Base-by-base conservation (phyloP, 306 rosid genomes). In the Sesbania bispinosa region DNA sequence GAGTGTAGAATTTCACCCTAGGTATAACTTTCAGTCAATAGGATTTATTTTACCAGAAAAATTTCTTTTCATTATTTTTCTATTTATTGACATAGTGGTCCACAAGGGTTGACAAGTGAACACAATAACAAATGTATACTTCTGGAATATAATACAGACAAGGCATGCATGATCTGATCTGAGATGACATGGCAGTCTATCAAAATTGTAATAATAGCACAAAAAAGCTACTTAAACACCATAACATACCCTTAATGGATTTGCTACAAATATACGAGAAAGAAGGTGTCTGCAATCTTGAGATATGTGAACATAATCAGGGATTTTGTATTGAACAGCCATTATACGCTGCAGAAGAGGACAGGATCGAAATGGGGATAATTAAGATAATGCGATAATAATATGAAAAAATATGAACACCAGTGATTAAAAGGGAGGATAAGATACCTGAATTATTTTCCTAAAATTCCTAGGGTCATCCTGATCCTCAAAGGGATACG, bases 401-500 rank as follows among this genome's bases (percentile, higher is more conserved):
- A 64, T 13, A 57, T 16, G 27, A 52, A 62, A 73, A 19, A 62
- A 55, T 15, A n/a, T 2, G 42, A 47, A 66, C 39, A 55, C n/a
- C 27, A 11, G 51, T 36, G n/a, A 36, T 20, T 18, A 3, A 32
- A 46, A 13, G 45, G 11, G 21, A 36, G 19, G 16, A 42, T 41
- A 47, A n/a, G n/a, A n/a, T n/a, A n/a, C n/a, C n/a, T n/a, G n/a
- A n/a, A n/a, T n/a, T n/a, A n/a, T n/a, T n/a, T n/a, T n/a, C n/a
- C n/a, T n/a, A n/a, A n/a, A n/a, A n/a, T n/a, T n/a, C n/a, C n/a
- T n/a, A n/a, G n/a, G n/a, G n/a, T n/a, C n/a, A 67, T 88, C 84
- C 42, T 88, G 93, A 77, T 88, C 93, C 87, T 88, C 93, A 60
- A 88, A 88, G 70, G 93, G 93, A 74, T 88, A 88, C 23, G 87